Conservation (phyloP, 1,284 basidiomycete species). For the Pisolithus thermaeus region DNA sequence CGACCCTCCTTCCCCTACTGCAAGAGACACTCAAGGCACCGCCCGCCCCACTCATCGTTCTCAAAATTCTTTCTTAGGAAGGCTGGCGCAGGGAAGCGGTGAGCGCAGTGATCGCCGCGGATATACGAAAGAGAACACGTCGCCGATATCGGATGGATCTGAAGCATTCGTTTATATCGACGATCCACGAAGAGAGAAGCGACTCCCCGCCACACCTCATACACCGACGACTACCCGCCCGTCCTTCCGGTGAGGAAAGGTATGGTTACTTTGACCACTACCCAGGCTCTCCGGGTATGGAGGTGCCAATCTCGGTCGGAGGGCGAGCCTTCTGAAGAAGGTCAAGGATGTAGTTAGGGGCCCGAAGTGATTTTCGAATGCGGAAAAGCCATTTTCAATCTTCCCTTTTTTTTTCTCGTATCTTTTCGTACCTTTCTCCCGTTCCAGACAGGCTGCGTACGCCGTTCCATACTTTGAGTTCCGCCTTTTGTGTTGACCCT, state of each 20-base stretch:
- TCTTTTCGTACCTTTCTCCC: constrained; percentile 2
- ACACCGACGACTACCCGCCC: constrained; percentile 22
- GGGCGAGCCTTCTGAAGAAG: constrained; percentile 74
- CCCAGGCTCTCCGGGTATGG: constrained; percentile 1
- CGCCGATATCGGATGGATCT: constrained; percentile 37
- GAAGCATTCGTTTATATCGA: constrained; percentile 66
- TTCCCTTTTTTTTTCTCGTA: constrained; percentile 2
- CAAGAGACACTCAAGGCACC: constrained; percentile 32
- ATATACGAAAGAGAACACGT: constrained; percentile 25
- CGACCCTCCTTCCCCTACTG: constrained; percentile 42
- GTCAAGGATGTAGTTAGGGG: constrained; percentile 66
- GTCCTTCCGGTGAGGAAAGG: constrained; percentile 29
- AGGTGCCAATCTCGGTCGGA: constrained; percentile 54
- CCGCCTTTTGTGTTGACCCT: constrained; percentile 4
- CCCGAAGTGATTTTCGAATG: constrained; percentile 30
- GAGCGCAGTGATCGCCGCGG: constrained; percentile 22
- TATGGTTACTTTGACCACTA: constrained; percentile 47
- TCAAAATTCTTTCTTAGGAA: constrained; percentile 70
- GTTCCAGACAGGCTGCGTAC: constrained; percentile 3
- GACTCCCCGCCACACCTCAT: constrained; percentile 52
- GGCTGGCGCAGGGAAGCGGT: constrained; percentile 44
- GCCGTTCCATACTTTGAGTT: constrained; percentile 5
- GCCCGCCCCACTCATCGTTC: constrained; percentile 56
- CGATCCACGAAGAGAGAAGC: constrained; percentile 50
- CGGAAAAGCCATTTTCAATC: background rate